Evolutionary conservation across 495 filamentous ascomycete species (phyloP).

Genomic region (Rusavskia elegans): DNA sequence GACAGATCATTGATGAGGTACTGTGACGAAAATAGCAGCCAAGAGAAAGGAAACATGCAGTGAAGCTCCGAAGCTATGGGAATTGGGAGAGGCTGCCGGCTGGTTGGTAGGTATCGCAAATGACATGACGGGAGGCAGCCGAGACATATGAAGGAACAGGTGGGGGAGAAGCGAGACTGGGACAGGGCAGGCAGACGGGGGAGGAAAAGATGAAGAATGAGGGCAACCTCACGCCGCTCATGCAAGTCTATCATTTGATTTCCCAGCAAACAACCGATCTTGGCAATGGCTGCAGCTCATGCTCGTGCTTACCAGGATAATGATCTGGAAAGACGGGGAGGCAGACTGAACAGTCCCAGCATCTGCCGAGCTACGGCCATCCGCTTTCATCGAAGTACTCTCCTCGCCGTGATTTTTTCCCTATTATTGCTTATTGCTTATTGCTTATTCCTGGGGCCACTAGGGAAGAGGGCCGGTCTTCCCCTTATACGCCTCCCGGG

Average conservation of each 20-base stretch:
- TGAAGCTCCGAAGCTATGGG: not conserved
- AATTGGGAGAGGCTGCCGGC: too few relatives aligned
- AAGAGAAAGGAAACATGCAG: not conserved
- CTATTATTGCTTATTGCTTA: not conserved
- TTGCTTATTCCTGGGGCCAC: not conserved
- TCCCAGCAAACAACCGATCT: not conserved
- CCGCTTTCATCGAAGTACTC: slow-evolving; percentile 11
- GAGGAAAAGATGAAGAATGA: not conserved
- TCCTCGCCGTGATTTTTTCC: not conserved
- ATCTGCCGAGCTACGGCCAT: slow-evolving; percentile 9
- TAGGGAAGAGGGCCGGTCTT: not conserved
- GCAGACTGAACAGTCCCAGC: slow-evolving; percentile 5
- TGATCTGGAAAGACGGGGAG: slow-evolving; percentile 54
- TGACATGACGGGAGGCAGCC: not conserved
- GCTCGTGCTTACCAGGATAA: slow-evolving; percentile 53
- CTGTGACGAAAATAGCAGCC: not conserved
- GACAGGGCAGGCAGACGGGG: not conserved
- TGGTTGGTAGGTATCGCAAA: too few relatives aligned
- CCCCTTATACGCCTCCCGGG: not conserved
- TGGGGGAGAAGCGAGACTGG: not conserved
- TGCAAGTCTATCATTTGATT: not conserved
- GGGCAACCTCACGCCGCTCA: not conserved
- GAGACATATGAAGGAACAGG: not conserved
- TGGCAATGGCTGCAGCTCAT: not conserved
- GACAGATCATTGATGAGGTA: too few relatives aligned